A percentile compares a stretch with the other conserved stretches of the same genome.
Evolutionary conservation across 2,329 filamentous ascomycete genomes (phyloP).

Genomic region (Lachnellula subtilissima): DNA sequence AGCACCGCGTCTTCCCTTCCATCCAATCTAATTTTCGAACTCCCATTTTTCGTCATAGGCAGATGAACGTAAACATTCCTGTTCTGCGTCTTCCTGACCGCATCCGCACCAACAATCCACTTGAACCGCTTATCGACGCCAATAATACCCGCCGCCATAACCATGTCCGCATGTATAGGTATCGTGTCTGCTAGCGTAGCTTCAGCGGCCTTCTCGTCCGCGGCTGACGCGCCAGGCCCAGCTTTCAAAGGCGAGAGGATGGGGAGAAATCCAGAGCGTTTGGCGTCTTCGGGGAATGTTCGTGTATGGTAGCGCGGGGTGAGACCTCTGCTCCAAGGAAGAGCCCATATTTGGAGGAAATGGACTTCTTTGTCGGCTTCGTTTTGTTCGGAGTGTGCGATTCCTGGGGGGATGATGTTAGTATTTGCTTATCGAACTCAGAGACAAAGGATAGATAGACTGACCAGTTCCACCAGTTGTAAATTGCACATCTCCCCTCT

Average conservation of each 20-base stretch:
- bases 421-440: conserved; percentile 3
- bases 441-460: conserved; percentile 5
- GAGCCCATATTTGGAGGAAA: conserved; percentile 85
- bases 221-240: conserved; percentile 55
- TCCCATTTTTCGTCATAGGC: conserved; percentile 72
- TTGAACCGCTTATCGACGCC: conserved; percentile 59
- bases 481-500: conserved; percentile 81
- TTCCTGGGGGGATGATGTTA: conserved; percentile 38
- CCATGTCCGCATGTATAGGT: conserved; percentile 77
- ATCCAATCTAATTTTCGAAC: conserved; percentile 65
- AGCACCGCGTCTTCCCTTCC: conserved; percentile 62
- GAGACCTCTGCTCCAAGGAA: conserved; percentile 70
- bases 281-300: conserved; percentile 67
- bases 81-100: conserved; percentile 47
- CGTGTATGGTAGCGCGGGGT: conserved; percentile 72
- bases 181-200: conserved; percentile 64
- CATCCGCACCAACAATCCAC: conserved; percentile 63
- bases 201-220: conserved; percentile 60
- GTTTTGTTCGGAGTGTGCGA: conserved; percentile 80
- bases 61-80: conserved; percentile 77
- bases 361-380: conserved; percentile 69
- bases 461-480: conserved; percentile 76
- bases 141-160: conserved; percentile 76
- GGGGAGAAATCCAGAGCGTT: conserved; percentile 64
- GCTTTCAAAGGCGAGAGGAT: conserved; percentile 72